Evolutionary conservation across 2,329 filamentous ascomycete species (phyloP).

Genomic region (Chalara sp.): DNA sequence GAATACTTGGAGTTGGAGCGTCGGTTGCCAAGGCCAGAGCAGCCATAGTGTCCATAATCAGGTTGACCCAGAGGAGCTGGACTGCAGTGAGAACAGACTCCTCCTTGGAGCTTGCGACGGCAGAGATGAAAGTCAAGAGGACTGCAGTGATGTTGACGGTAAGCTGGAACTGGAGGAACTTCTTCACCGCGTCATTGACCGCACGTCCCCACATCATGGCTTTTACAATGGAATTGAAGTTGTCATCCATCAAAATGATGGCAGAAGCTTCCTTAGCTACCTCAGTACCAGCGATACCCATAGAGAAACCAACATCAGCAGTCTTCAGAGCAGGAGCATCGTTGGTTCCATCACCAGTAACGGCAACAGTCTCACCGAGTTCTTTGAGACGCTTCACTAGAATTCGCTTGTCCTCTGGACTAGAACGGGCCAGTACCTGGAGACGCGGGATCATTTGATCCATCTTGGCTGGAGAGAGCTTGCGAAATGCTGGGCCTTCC

Average conservation of each 20-base stretch:
- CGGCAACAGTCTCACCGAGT: constrained; percentile 59
- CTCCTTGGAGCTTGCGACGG: constrained; percentile 57
- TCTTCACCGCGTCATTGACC: constrained; percentile 47
- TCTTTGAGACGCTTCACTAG: constrained; percentile 58
- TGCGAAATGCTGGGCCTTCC: constrained; percentile 62
- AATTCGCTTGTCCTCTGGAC: constrained; percentile 62
- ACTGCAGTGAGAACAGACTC: constrained; percentile 69
- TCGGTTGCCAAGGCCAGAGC: constrained; percentile 71
- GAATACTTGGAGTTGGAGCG: constrained; percentile 60
- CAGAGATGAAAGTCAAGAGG: constrained; percentile 68
- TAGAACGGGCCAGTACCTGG: constrained; percentile 62
- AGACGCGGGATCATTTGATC: constrained; percentile 52
- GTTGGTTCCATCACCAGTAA: constrained; percentile 61
- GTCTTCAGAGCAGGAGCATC: constrained; percentile 60
- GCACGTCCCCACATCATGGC: constrained; percentile 56
- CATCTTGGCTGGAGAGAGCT: constrained; percentile 52
- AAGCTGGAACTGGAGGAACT: constrained; percentile 52
- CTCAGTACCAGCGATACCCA: constrained; percentile 61
- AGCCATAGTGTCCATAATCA: constrained; percentile 82
- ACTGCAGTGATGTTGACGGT: constrained; percentile 79
- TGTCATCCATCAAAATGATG: constrained; percentile 57
- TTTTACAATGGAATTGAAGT: constrained; percentile 56
- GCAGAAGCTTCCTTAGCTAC: constrained; percentile 56
- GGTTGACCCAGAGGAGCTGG: constrained; percentile 75
- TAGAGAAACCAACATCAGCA: constrained; percentile 61